phyloP scores from a whole-genome alignment of 352 stramenopile genomes.

The Globisporangium acanthophoron region DNA sequence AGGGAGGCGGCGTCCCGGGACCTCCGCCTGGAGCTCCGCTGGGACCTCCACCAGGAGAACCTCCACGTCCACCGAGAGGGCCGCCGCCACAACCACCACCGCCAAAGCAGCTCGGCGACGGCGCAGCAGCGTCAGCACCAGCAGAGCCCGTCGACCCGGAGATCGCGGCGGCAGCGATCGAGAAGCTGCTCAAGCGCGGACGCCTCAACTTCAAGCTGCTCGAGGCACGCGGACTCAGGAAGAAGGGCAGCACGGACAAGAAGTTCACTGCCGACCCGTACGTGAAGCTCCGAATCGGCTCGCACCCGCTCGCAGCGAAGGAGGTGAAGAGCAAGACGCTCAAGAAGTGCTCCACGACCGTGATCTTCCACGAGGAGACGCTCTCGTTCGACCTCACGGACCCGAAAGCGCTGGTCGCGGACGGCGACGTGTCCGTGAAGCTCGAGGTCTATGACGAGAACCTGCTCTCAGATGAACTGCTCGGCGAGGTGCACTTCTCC shows the following conservation, averaged over 20 bases:
- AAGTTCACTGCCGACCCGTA: conserved; percentile 78
- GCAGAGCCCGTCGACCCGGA: background rate
- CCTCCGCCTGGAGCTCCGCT: conserved; percentile 43
- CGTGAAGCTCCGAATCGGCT: conserved; percentile 73
- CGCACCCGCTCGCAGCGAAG: conserved; percentile 57
- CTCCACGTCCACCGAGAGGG: conserved; percentile 45
- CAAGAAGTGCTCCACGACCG: conserved; percentile 69
- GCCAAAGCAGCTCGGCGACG: background rate
- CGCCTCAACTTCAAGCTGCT: conserved; percentile 69
- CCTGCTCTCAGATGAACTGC: conserved; percentile 78
- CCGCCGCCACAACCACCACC: conserved; percentile 19
- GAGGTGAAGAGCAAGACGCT: conserved; percentile 79
- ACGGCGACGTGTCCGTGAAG: conserved; percentile 64
- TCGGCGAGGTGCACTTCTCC: conserved; percentile 65
- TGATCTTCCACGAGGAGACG: conserved; percentile 85
- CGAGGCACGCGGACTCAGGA: conserved; percentile 54
- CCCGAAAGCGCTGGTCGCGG: conserved; percentile 56
- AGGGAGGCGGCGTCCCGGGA: conserved; percentile 12
- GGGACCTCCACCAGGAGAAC: conserved; percentile 36
- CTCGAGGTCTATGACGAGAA: conserved; percentile 89
- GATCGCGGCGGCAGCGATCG: conserved; percentile 13
- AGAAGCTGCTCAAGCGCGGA: conserved; percentile 57
- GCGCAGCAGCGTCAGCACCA: background rate
- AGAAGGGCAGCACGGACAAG: conserved; percentile 54
- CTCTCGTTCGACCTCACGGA: conserved; percentile 80